Evolutionary conservation across 768 basidiomycete genomes (phyloP).

Genomic region (Boletus edulis): DNA sequence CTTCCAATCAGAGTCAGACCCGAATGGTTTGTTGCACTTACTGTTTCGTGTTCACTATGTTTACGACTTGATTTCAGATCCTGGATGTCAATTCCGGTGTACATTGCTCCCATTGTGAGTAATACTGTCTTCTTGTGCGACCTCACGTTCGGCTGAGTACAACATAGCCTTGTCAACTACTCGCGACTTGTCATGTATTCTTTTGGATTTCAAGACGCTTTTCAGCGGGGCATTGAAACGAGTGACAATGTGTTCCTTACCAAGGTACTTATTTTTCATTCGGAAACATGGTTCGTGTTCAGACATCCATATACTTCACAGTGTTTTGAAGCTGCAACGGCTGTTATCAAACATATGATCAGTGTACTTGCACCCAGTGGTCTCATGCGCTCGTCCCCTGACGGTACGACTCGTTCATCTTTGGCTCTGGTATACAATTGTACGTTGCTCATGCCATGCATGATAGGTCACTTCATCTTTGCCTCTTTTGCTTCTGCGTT

Average conservation of each 20-base stretch:
- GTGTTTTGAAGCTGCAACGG: conserved; percentile 71
- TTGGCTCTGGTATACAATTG: background rate
- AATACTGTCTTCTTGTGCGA: background rate
- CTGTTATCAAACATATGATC: conserved; percentile 63
- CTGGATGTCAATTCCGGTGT: conserved; percentile 57
- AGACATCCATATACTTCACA: background rate
- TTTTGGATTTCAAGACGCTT: conserved; percentile 83
- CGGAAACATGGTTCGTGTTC: background rate
- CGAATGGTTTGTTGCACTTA: conserved; percentile 41
- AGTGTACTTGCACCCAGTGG: conserved; percentile 66
- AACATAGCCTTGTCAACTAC: conserved; percentile 64
- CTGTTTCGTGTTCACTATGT: background rate
- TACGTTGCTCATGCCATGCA: background rate
- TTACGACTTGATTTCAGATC: conserved; percentile 39
- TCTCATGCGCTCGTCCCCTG: conserved; percentile 76
- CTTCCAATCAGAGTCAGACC: conserved; percentile 60
- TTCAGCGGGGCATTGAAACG: conserved; percentile 61
- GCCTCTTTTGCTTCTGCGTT: conserved; percentile 82
- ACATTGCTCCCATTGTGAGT: conserved; percentile 72
- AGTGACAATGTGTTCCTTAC: conserved; percentile 66
- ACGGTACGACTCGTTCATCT: conserved; percentile 45
- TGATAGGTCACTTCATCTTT: conserved; percentile 70
- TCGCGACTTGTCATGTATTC: conserved; percentile 84
- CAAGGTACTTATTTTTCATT: conserved; percentile 41
- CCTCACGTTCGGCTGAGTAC: conserved; percentile 7